Percentiles rank a stretch among this genome's conserved stretches.
These are phyloP conservation scores for Albophoma yamanashiensis DNA, from an alignment of 2,329 filamentous ascomycete species.

Conservation along the genomic window DNA sequence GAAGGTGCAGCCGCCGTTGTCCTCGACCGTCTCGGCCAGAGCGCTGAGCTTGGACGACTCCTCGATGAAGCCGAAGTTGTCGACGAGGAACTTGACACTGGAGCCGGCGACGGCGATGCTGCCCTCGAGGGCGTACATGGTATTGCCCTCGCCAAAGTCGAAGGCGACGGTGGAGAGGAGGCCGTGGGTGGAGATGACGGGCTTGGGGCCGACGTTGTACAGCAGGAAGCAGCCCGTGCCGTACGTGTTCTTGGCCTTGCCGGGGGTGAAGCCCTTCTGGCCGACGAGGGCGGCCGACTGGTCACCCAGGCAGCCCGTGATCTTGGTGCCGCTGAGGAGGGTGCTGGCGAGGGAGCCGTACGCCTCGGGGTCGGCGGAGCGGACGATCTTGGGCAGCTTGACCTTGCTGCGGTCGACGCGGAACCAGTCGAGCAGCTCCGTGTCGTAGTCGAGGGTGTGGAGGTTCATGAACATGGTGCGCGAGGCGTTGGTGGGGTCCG, in stretches of 20 bases:
- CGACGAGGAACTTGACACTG: constrained; percentile 57
- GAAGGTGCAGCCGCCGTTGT: constrained; percentile 67
- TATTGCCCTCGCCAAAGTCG: constrained; percentile 56
- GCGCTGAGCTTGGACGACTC: constrained; percentile 32
- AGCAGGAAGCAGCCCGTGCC: constrained; percentile 78
- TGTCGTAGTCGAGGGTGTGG: constrained; percentile 63
- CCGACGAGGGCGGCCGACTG: constrained; percentile 75
- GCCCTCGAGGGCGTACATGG: constrained; percentile 67
- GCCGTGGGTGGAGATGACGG: constrained; percentile 68
- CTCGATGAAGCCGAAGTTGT: constrained; percentile 46
- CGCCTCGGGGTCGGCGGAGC: constrained; percentile 56
- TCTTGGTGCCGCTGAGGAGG: constrained; percentile 53
- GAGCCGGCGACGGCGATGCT: constrained; percentile 69
- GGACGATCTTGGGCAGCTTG: constrained; percentile 64
- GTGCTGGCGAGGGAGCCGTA: constrained; percentile 57
- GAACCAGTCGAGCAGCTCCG: constrained; percentile 65
- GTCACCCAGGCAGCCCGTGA: constrained; percentile 71
- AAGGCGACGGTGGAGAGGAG: constrained; percentile 70
- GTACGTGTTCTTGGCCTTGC: constrained; percentile 76
- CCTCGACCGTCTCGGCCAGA: constrained; percentile 38
- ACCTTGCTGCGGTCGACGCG: constrained; percentile 59
- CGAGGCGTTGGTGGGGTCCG: constrained; percentile 74
- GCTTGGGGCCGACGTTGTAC: constrained; percentile 72
- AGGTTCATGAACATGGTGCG: constrained; percentile 85
- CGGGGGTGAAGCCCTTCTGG: constrained; percentile 66